Evolutionary conservation across 495 filamentous ascomycete genomes (phyloP).

Genomic region (Delitschia confertaspora): DNA sequence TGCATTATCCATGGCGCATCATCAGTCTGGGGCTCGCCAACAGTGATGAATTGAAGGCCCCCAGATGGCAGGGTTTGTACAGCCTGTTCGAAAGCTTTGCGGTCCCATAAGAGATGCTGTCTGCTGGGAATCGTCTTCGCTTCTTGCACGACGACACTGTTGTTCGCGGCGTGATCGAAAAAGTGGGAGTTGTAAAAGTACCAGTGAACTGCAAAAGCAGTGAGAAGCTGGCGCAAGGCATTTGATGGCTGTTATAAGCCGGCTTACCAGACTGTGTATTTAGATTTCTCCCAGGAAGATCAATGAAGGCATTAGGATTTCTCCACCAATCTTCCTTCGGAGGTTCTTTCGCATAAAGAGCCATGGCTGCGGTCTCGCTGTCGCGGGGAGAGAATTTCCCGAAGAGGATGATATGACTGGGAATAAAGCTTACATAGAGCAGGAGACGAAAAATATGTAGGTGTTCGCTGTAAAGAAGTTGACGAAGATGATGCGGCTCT

Average conservation of each 20-base stretch:
- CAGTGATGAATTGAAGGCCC: constrained; percentile 44
- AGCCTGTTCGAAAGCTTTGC: constrained; percentile 68
- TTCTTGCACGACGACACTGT: constrained; percentile 66
- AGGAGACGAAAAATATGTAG: too few relatives aligned
- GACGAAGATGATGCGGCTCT: too few relatives aligned
- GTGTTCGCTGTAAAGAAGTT: too few relatives aligned
- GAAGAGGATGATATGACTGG: too few relatives aligned
- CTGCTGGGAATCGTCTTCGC: constrained; percentile 61
- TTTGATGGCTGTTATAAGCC: neutral
- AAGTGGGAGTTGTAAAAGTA: constrained; percentile 89
- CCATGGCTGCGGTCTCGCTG: too few relatives aligned
- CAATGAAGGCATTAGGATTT: too few relatives aligned
- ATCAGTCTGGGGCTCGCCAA: constrained; percentile 41
- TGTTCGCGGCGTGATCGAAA: constrained; percentile 84
- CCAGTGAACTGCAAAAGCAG: constrained; percentile 50
- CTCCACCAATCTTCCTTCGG: too few relatives aligned
- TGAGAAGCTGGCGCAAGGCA: neutral
- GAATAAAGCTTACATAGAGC: too few relatives aligned
- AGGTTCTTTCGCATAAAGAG: too few relatives aligned
- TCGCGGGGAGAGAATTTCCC: too few relatives aligned
- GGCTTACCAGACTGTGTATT: too few relatives aligned
- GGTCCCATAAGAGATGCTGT: constrained; percentile 49
- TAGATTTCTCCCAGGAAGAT: too few relatives aligned
- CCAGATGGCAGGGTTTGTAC: constrained; percentile 57
- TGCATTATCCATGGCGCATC: constrained; percentile 84